Conservation (phyloP, 2,329 filamentous ascomycete species). For the Aspergillus quadricinctus region DNA sequence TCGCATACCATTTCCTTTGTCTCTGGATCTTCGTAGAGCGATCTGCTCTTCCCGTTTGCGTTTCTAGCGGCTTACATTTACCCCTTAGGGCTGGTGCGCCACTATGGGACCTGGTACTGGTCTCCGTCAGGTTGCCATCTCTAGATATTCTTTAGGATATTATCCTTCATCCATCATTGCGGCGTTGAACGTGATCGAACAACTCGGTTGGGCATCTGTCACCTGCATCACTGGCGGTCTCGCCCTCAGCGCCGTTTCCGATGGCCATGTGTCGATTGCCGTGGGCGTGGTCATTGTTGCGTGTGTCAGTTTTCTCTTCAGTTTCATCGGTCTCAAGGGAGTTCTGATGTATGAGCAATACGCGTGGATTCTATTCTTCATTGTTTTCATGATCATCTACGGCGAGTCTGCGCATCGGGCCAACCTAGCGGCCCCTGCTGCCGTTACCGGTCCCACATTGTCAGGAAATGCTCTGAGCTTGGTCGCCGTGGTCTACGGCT, state of each 20-base stretch:
- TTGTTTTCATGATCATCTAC: slow-evolving; percentile 46
- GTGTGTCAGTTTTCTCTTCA: slow-evolving; percentile 22
- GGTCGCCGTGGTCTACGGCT: slow-evolving; percentile 47
- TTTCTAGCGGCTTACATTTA: slow-evolving; percentile 2
- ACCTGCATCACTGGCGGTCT: slow-evolving; percentile 27
- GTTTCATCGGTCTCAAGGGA: slow-evolving; percentile 23
- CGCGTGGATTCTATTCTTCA: slow-evolving; percentile 28
- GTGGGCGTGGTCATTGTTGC: slow-evolving; percentile 27
- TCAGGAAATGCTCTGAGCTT: slow-evolving; percentile 42
- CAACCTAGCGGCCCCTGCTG: slow-evolving; percentile 35
- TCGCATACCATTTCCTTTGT: slow-evolving; percentile 3
- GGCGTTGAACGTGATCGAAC: slow-evolving; percentile 33
- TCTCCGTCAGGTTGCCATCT: slow-evolving; percentile 49
- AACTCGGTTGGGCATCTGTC: slow-evolving; percentile 24
- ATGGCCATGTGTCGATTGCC: slow-evolving; percentile 21
- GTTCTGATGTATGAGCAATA: slow-evolving; percentile 29
- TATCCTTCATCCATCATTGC: slow-evolving; percentile 50
- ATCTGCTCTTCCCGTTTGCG: not conserved
- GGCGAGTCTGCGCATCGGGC: slow-evolving; percentile 43
- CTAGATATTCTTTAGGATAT: slow-evolving; percentile 49
- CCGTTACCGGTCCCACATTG: slow-evolving; percentile 33
- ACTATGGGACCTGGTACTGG: slow-evolving; percentile 50
- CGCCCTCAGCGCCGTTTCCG: slow-evolving; percentile 27
- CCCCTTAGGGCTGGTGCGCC: slow-evolving; percentile 44
- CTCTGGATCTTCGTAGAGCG: not conserved